A percentile compares a stretch with the other conserved stretches of the same genome.
These are phyloP conservation scores for Skeletonema tropicum DNA, from an alignment of 108 stramenopile genomes.

Conservation along the genomic window DNA sequence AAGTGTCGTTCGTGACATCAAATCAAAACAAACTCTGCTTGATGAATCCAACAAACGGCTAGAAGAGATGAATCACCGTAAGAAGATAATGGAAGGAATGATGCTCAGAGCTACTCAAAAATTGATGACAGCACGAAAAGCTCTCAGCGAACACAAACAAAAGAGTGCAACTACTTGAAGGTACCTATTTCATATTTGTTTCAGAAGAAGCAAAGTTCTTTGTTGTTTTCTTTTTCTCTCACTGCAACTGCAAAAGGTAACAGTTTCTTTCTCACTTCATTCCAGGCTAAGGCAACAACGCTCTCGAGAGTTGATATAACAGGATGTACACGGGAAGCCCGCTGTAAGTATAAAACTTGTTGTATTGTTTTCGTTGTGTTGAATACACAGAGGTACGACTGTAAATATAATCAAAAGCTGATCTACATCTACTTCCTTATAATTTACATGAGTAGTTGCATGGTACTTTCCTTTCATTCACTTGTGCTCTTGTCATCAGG, in stretches of 20 bases:
- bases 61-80: conserved; percentile 45
- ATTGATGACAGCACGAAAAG: conserved; percentile 38
- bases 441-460: background rate
- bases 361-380: background rate
- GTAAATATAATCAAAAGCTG: background rate
- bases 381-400: background rate
- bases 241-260: background rate
- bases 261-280: background rate
- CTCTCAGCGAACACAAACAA: conserved; percentile 27
- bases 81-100: conserved; percentile 46
- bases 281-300: background rate
- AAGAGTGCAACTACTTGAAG: background rate
- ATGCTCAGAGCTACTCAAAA: conserved; percentile 43
- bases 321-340: background rate
- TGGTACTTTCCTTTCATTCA: background rate
- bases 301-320: too few relatives aligned
- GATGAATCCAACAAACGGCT: conserved; percentile 31
- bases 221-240: background rate
- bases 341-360: background rate
- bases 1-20: conserved; percentile 26
- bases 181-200: background rate
- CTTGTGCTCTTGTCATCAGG: background rate
- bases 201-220: background rate
- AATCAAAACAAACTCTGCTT: conserved; percentile 34
- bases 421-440: background rate